phyloP scores from a whole-genome alignment of 441 rosid genomes.

The Pelargonium myrrhifolium region DNA sequence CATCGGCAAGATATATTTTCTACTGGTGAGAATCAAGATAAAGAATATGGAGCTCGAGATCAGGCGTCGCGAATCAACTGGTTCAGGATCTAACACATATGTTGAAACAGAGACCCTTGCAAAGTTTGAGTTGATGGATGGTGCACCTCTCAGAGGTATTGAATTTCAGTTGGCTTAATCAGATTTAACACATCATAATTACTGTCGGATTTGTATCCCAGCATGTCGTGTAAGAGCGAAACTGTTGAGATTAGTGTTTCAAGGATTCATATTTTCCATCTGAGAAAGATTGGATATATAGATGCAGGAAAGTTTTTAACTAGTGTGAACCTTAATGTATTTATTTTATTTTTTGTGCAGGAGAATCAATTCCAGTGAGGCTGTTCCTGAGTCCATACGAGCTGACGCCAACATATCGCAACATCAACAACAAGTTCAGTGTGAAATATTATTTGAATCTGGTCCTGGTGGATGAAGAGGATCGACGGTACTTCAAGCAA shows the following conservation, averaged over 20 bases:
- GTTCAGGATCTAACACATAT: constrained; percentile 86
- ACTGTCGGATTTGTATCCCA: not conserved
- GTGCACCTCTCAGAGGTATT: constrained; percentile 96
- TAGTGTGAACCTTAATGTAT: not conserved
- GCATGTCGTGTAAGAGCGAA: not conserved
- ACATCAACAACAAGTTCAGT: constrained; percentile 39
- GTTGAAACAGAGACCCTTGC: constrained; percentile 98
- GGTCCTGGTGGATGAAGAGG: constrained; percentile 40
- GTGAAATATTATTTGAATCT: constrained; percentile 38
- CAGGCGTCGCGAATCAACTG: constrained; percentile 92
- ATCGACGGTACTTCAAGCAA: constrained; percentile 39
- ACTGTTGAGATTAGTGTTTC: too few relatives aligned
- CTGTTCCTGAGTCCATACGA: constrained; percentile 35
- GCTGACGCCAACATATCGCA: constrained; percentile 34
- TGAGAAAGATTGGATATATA: not conserved
- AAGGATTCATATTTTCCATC: not conserved
- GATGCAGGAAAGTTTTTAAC: not conserved
- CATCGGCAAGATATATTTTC: constrained; percentile 26
- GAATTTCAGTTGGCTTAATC: not conserved
- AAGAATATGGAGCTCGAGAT: constrained; percentile 99
- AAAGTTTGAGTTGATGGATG: constrained; percentile 95
- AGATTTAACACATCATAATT: not conserved
- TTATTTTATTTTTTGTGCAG: constrained; percentile 12
- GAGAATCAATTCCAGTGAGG: constrained; percentile 36
- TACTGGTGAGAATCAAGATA: constrained; percentile 44